Percentiles rank a stretch among this genome's conserved stretches.
phyloP scores from a whole-genome alignment of 2,329 filamentous ascomycete species.

The Zopfia rhizophila region DNA sequence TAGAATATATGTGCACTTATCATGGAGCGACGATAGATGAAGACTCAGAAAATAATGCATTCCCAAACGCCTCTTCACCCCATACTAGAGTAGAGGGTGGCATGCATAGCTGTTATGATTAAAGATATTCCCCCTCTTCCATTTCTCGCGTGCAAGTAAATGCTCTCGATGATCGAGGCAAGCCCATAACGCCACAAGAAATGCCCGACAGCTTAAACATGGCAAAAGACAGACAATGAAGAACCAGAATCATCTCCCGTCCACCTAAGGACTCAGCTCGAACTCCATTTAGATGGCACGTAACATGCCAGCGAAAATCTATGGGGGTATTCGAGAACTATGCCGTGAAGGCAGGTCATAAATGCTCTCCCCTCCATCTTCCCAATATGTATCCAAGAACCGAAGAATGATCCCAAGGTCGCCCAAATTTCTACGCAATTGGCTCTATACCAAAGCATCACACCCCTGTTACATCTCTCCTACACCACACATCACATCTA shows the following conservation, averaged over 20 bases:
- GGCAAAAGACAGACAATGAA: neutral
- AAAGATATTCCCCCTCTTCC: too few species aligned
- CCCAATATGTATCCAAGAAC: neutral
- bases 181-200: constrained; percentile 8
- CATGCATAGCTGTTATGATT: too few species aligned
- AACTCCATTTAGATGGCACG: too few species aligned
- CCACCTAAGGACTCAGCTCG: neutral
- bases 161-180: constrained; percentile 13
- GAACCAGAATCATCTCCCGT: neutral
- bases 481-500: too few species aligned
- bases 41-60: too few species aligned
- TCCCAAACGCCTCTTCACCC: too few species aligned
- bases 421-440: neutral
- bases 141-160: too few species aligned
- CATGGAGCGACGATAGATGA: too few species aligned
- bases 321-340: constrained; percentile 11
- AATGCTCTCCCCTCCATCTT: constrained; percentile 3
- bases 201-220: constrained; percentile 9
- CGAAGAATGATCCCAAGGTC: neutral
- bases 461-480: too few species aligned
- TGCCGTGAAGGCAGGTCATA: neutral
- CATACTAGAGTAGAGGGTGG: too few species aligned
- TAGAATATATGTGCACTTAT: too few species aligned
- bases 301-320: neutral
- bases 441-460: too few species aligned